Evolutionary conservation across 2,329 filamentous ascomycete species (phyloP), one percentile per base, ranked within the genome.

Genomic region (Westerdykella ornata): DNA sequence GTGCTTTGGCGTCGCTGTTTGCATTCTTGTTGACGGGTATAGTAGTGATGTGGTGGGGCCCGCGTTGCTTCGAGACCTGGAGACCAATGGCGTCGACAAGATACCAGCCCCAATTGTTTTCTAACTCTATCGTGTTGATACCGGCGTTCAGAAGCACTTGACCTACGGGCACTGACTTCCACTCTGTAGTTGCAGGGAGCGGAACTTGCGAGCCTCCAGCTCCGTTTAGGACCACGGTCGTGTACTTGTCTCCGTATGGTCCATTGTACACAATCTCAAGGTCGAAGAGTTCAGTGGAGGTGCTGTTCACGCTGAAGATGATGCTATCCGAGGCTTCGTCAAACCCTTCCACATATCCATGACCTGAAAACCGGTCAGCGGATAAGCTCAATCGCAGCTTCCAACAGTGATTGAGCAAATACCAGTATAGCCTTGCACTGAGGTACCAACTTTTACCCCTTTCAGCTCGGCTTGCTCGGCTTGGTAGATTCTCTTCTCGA

Each of bases 101-200:
- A 47, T 43, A 43, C 70, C 69, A 74, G 42, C 72, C 72, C 71
- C 71, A 74, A 56, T 73, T 71, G 55, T 53, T 70, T 39, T 69
- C 63, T 34, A 74, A 66, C 30, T 71, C 60, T 38, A 73, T 67
- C 0, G 66, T 72, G 55, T 74, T 74, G 33, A 48, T 42, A 13
- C 71, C 71, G 7, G 59, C 59, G 36, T 67, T 63, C 28, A 74
- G 55, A 1, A 74, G 57, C 1, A 73, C 60, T 45, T 74, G 71
- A 12, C 72, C 71, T 13, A 62, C 72, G 0, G 66, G 43, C 11
- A 67, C 64, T 22, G 62, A 64, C 8, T 60, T 60, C 60, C 66
- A 74, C 1, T 51, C 45, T 2, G 54, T 60, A 7, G 63, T 66
- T 8, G 66, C 68, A 0, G 68, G 55, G 15, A 74, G 57, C 16